Base-by-base conservation (phyloP, 2,329 filamentous ascomycete genomes). In the Samsoniella hepiali region DNA sequence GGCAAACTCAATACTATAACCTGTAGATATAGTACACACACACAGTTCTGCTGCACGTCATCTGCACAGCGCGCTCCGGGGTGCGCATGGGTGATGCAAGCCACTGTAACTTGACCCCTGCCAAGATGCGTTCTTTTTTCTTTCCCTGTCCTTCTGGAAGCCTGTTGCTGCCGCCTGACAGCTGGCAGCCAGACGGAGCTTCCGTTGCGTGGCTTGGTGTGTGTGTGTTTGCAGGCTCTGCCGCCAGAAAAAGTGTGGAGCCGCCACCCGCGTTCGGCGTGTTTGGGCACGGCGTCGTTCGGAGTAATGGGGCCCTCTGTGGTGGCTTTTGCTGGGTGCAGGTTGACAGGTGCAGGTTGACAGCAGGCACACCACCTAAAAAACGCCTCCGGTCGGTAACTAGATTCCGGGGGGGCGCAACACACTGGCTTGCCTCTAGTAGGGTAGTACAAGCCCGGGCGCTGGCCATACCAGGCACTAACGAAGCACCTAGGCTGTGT, bases 251-350 rank as follows among this genome's bases (percentile, higher is more conserved):
- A 22, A 22, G 22, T 1, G 51, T n/a, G 51, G 15, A n/a, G 51
- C 17, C 11, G 47, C 36, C 47, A 44, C 58, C 58, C 58, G 57
- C 58, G 58, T 60, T 60, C 58, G 58, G 58, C 47, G 45, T 60
- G 47, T 42, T 53, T 51, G 22, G 22, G 22, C 22, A n/a, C 57
- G 45, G 45, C 57, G 57, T 40, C 32, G 32, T 10, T 50, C 58
- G 47, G 34, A 60, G 58, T 60, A 42, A 34, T 50, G 44, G 40
- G 53, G 53, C 53, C 49, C 38, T 42, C 42, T 49, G 56, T 22
- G 27, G 51, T 27, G 32, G 32, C 32, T 29, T 40, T 13, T 11
- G 38, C 38, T 15, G 44, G n/a, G 13, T 47, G 17, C 44, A 29
- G 31, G 31, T 13, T n/a, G n/a, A n/a, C n/a, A n/a, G n/a, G n/a